A percentile compares a stretch with the other conserved stretches of the same genome.
These are phyloP conservation scores for Raddia guianensis DNA, from an alignment of 176 grass and related monocot species.

Conservation along the genomic window DNA sequence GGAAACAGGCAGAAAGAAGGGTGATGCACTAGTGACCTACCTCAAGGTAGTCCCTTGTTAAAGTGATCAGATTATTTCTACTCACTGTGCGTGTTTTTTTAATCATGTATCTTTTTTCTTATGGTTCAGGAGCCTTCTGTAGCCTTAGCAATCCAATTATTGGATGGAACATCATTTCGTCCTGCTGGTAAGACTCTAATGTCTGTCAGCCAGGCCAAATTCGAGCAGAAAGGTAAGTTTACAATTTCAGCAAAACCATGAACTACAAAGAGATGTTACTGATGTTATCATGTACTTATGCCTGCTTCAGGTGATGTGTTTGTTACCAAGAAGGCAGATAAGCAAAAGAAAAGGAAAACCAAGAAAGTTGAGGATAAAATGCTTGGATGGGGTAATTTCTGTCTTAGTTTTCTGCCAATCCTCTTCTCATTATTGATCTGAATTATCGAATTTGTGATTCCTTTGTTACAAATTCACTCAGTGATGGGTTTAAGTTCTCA, in stretches of 20 bases:
- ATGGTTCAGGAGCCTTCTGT: conserved; percentile 85
- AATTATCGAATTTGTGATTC: conserved; percentile 30
- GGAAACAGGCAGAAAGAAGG: conserved; percentile 84
- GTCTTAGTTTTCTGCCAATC: not conserved
- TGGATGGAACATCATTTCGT: conserved; percentile 80
- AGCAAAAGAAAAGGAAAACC: conserved; percentile 87
- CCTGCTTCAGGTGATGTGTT: conserved; percentile 76
- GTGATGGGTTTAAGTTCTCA: conserved; percentile 1
- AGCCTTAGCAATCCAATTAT: conserved; percentile 76
- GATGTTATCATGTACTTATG: conserved; percentile 8
- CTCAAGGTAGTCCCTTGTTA: conserved; percentile 62
- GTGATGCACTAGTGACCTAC: conserved; percentile 87
- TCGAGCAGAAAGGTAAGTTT: conserved; percentile 87
- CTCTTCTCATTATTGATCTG: conserved; percentile 21
- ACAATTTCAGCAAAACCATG: conserved; percentile 5
- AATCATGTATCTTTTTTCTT: conserved; percentile 15
- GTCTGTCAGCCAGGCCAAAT: conserved; percentile 78
- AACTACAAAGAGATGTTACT: conserved; percentile 30
- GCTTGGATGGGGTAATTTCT: conserved; percentile 91
- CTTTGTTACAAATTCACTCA: not conserved
- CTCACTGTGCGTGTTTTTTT: conserved; percentile 17
- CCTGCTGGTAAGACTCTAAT: conserved; percentile 79
- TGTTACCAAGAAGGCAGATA: conserved; percentile 79
- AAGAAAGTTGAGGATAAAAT: conserved; percentile 91
- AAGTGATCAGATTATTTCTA: conserved; percentile 7